phyloP scores from a whole-genome alignment of 345 rosid genomes.

The Salix suchowensis region DNA sequence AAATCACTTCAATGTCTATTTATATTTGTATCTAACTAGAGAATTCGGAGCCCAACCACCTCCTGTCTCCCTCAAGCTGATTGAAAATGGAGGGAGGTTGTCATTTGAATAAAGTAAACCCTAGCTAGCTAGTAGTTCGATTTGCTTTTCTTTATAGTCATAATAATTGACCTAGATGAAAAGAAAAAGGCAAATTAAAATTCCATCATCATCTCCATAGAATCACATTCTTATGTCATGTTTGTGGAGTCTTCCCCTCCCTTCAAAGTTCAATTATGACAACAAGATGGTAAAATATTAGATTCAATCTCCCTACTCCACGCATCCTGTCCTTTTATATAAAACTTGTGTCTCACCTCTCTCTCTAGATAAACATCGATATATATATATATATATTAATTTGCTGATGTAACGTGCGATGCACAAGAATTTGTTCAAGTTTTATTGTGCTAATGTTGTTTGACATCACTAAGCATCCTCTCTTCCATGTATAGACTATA shows the following conservation, averaged over 20 bases:
- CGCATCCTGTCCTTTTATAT: slow-evolving; percentile 12
- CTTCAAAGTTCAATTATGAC: slow-evolving; percentile 5
- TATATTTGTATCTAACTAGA: background rate
- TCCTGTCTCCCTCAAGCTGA: background rate
- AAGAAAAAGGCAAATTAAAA: background rate
- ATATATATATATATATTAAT: too few relatives aligned
- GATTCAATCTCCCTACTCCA: slow-evolving; percentile 16
- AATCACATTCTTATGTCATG: slow-evolving; percentile 17
- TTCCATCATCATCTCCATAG: background rate
- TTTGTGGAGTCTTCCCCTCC: slow-evolving; percentile 3
- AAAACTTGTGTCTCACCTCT: background rate
- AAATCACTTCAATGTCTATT: background rate
- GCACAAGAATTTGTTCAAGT: background rate
- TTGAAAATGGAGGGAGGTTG: background rate
- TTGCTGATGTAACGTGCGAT: background rate
- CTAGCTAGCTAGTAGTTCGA: too few relatives aligned
- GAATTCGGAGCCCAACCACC: slow-evolving; percentile 11
- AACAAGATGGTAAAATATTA: background rate
- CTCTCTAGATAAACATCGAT: background rate
- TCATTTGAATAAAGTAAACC: slow-evolving; percentile 11
- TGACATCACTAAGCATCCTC: background rate
- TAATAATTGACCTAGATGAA: slow-evolving; percentile 9
- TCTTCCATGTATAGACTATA: background rate
- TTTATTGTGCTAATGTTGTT: background rate
- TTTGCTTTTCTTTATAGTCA: slow-evolving; percentile 8